phyloP scores from a whole-genome alignment of 495 filamentous ascomycete species.

The Podospora appendiculata region DNA sequence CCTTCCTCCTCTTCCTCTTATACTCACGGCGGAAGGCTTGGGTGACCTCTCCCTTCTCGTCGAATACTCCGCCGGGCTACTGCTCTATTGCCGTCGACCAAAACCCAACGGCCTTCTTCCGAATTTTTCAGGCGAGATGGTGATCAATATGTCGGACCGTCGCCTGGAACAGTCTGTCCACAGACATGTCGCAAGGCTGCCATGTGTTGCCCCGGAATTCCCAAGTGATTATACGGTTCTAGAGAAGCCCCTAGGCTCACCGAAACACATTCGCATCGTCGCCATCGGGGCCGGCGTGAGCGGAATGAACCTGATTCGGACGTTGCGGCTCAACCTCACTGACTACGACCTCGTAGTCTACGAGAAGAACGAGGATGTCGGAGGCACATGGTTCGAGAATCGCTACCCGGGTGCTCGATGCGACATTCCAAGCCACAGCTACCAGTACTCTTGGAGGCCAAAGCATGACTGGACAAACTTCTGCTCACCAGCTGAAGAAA shows the following conservation, averaged over 20 bases:
- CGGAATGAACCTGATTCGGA: conserved; percentile 40
- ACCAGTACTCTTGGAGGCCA: conserved; percentile 49
- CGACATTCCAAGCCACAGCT: conserved; percentile 49
- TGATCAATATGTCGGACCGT: conserved; percentile 9
- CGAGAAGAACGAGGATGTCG: conserved; percentile 68
- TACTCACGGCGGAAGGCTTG: too few species aligned
- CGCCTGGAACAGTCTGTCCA: neutral
- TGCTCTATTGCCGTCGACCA: neutral
- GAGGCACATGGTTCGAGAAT: conserved; percentile 55
- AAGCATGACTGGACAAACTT: conserved; percentile 52
- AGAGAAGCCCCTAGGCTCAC: conserved; percentile 36
- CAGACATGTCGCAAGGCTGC: neutral
- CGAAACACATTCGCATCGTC: conserved; percentile 38
- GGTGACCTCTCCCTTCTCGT: too few species aligned
- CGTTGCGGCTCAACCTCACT: conserved; percentile 31
- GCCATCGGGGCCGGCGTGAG: conserved; percentile 43
- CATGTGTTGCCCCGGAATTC: neutral
- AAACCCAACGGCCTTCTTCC: neutral
- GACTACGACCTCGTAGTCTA: conserved; percentile 57
- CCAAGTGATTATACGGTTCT: too few species aligned
- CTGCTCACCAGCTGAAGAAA: conserved; percentile 50
- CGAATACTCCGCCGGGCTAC: too few species aligned
- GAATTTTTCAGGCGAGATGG: neutral
- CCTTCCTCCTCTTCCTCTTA: too few species aligned
- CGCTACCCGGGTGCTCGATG: conserved; percentile 48